Evolutionary conservation across 1,284 basidiomycete species (phyloP).

Genomic region (Leccinum huronense): DNA sequence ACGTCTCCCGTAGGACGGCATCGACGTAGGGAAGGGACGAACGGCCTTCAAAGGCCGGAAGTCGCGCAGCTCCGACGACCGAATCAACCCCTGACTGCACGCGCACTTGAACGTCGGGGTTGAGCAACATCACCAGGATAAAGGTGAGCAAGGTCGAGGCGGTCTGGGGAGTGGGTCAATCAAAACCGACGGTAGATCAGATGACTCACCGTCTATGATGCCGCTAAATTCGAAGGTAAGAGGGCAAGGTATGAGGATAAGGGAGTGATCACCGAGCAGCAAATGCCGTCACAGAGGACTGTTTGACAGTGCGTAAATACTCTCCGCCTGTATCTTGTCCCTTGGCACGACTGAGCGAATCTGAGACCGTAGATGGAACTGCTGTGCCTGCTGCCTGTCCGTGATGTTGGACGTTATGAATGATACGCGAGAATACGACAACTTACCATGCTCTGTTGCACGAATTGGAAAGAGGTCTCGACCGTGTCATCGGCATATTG

Average conservation of each 20-base stretch:
- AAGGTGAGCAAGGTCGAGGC: slow-evolving; percentile 28
- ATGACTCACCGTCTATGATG: slow-evolving; percentile 30
- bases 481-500: slow-evolving; percentile 30
- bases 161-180: slow-evolving; percentile 23
- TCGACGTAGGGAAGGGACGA: slow-evolving; percentile 30
- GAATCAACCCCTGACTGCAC: slow-evolving; percentile 32
- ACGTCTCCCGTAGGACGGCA: slow-evolving; percentile 32
- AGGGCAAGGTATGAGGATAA: not conserved
- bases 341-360: slow-evolving; percentile 22
- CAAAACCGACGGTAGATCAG: not conserved
- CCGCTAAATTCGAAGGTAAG: slow-evolving; percentile 22
- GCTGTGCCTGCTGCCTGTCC: slow-evolving; percentile 30
- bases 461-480: slow-evolving; percentile 31
- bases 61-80: slow-evolving; percentile 25
- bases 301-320: slow-evolving; percentile 28
- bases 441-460: slow-evolving; percentile 26
- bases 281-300: slow-evolving; percentile 33
- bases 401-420: slow-evolving; percentile 1
- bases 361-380: slow-evolving; percentile 30
- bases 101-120: slow-evolving; percentile 29
- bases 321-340: slow-evolving; percentile 6
- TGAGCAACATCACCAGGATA: slow-evolving; percentile 31
- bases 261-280: slow-evolving; percentile 24
- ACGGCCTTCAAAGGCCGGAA: slow-evolving; percentile 33
- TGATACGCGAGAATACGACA: not conserved